Evolutionary conservation across 768 basidiomycete genomes (phyloP).

Genomic region (Gymnopilus dilepis): DNA sequence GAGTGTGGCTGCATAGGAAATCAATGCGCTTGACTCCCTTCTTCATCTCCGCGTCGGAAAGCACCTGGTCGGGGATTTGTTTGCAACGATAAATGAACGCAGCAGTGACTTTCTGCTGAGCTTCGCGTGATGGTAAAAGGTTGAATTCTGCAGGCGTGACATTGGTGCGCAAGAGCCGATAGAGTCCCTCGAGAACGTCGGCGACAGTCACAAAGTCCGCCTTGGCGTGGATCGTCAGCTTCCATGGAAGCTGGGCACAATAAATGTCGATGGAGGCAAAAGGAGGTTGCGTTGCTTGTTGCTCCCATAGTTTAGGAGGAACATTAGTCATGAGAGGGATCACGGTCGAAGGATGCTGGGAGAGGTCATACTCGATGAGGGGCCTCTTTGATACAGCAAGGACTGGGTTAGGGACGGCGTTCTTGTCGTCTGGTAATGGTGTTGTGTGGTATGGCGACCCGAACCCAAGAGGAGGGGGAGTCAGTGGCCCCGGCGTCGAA

Average conservation of each 20-base stretch:
- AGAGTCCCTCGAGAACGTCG: slow-evolving; percentile 55
- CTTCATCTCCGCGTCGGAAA: slow-evolving; percentile 42
- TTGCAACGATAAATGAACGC: slow-evolving; percentile 50
- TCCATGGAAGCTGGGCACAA: slow-evolving; percentile 38
- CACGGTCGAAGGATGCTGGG: slow-evolving; percentile 17
- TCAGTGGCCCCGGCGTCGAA: slow-evolving; percentile 8
- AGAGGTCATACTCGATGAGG: slow-evolving; percentile 20
- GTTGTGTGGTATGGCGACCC: slow-evolving; percentile 19
- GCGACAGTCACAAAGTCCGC: slow-evolving; percentile 37
- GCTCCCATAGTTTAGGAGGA: slow-evolving; percentile 25
- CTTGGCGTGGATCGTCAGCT: slow-evolving; percentile 36
- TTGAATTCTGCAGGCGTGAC: slow-evolving; percentile 48
- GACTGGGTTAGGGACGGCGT: slow-evolving; percentile 2
- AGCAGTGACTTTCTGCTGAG: slow-evolving; percentile 38
- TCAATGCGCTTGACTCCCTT: slow-evolving; percentile 62
- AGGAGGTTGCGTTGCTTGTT: slow-evolving; percentile 42
- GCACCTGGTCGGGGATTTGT: slow-evolving; percentile 34
- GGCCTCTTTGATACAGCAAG: slow-evolving; percentile 3
- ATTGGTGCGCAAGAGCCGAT: slow-evolving; percentile 45
- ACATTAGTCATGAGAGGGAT: slow-evolving; percentile 10
- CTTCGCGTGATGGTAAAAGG: slow-evolving; percentile 32
- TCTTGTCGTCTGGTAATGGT: slow-evolving; percentile 10
- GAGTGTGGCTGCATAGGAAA: slow-evolving; percentile 47
- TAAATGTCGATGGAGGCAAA: slow-evolving; percentile 36
- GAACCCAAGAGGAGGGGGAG: slow-evolving; percentile 19